phyloP scores from a whole-genome alignment of 2,329 filamentous ascomycete species.

The Diaporthe ampelina region DNA sequence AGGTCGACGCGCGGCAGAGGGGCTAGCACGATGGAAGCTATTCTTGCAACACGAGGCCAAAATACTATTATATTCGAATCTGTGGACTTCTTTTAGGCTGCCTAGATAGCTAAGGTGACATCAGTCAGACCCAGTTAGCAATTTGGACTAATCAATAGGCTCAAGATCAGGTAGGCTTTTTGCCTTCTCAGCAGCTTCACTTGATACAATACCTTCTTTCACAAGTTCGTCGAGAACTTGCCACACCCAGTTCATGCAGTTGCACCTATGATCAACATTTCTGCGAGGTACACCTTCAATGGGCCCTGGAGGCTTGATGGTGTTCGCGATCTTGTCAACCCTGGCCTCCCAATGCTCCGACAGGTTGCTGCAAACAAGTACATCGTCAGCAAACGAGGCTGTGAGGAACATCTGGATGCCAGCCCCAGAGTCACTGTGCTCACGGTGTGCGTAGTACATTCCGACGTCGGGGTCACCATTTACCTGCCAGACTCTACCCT shows the following conservation, averaged over 20 bases:
- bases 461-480: neutral
- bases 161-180: neutral
- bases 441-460: neutral
- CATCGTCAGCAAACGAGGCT: neutral
- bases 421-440: neutral
- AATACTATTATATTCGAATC: no score
- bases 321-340: neutral
- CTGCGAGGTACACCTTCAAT: no score
- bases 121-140: neutral
- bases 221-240: neutral
- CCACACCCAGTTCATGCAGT: constrained; percentile 11
- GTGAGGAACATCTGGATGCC: neutral
- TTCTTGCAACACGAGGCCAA: no score
- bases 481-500: constrained; percentile 1
- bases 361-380: neutral
- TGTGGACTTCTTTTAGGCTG: no score
- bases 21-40: no score
- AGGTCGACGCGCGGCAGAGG: no score
- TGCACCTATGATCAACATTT: no score
- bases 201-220: neutral
- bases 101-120: no score
- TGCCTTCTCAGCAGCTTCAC: neutral
- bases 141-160: neutral
- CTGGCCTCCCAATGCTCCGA: neutral
- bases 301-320: neutral